Conservation (phyloP, 179 eudicot genomes). For the Camellia oleifera region DNA sequence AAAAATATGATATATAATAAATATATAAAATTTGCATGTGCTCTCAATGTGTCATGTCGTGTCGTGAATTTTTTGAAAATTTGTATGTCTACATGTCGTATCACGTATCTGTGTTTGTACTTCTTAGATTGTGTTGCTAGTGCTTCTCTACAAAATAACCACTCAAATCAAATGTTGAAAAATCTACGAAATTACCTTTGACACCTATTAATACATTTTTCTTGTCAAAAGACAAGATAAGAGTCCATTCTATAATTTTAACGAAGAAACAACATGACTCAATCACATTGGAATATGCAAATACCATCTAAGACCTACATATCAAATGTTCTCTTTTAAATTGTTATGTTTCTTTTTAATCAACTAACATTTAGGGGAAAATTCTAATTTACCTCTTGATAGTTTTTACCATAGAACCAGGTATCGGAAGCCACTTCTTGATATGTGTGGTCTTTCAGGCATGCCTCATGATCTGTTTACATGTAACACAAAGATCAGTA, state of each 20-base stretch:
- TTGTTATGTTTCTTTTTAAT: neutral
- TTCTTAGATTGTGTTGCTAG: neutral
- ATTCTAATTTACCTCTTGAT: conserved; percentile 61
- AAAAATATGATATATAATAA: too few species aligned
- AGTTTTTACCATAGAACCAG: conserved; percentile 76
- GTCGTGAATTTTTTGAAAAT: too few species aligned
- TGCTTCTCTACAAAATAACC: too few species aligned
- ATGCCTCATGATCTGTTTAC: conserved; percentile 68
- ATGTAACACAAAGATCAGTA: conserved; percentile 19
- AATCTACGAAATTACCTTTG: neutral
- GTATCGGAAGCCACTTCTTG: conserved; percentile 36
- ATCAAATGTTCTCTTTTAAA: neutral
- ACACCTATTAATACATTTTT: conserved; percentile 3
- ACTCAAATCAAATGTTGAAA: too few species aligned
- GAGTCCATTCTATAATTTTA: too few species aligned
- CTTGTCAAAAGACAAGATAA: neutral
- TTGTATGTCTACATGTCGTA: too few species aligned
- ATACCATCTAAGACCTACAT: too few species aligned
- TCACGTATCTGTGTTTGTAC: too few species aligned
- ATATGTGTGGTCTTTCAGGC: conserved; percentile 39
- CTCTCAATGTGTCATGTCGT: too few species aligned
- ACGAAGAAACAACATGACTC: too few species aligned
- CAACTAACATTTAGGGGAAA: neutral
- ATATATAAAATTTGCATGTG: too few species aligned
- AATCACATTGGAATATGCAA: too few species aligned